A percentile compares a stretch with the other conserved stretches of the same genome.
These are phyloP conservation scores for Xanthoparmelia taractica DNA, from an alignment of 495 filamentous ascomycete genomes.

Conservation along the genomic window DNA sequence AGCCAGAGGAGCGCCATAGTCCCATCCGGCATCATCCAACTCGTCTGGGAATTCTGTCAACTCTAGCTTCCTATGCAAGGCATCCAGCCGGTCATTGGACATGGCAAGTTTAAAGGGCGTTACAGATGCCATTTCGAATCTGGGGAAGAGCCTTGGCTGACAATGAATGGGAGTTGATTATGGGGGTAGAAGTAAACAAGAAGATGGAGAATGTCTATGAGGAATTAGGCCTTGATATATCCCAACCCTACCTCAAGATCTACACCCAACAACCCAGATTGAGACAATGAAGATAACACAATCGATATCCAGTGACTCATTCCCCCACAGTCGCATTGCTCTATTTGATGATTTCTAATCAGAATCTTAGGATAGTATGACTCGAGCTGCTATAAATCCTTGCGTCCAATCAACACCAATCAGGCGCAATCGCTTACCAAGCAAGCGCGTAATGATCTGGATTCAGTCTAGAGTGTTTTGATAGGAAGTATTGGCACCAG, in stretches of 20 bases:
- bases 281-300: too few relatives aligned
- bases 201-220: not conserved
- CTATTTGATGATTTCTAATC: not conserved
- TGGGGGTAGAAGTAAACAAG: too few relatives aligned
- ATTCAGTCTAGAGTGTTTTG: not conserved
- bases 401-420: too few relatives aligned
- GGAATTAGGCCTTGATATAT: not conserved
- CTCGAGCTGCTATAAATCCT: too few relatives aligned
- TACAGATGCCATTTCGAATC: slow-evolving; percentile 16
- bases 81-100: slow-evolving; percentile 31
- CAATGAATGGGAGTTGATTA: not conserved
- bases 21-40: slow-evolving; percentile 35
- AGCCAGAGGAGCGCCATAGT: slow-evolving; percentile 35
- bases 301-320: not conserved
- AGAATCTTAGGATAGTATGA: not conserved
- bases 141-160: not conserved
- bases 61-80: slow-evolving; percentile 35
- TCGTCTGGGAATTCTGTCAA: slow-evolving; percentile 37
- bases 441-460: not conserved
- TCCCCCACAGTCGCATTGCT: not conserved
- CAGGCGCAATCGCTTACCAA: not conserved
- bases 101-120: slow-evolving; percentile 35
- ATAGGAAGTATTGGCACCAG: too few relatives aligned
- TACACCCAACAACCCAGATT: not conserved
- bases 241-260: not conserved